phyloP scores from a whole-genome alignment of 1,284 basidiomycete species.

The Heliocybe sulcata region DNA sequence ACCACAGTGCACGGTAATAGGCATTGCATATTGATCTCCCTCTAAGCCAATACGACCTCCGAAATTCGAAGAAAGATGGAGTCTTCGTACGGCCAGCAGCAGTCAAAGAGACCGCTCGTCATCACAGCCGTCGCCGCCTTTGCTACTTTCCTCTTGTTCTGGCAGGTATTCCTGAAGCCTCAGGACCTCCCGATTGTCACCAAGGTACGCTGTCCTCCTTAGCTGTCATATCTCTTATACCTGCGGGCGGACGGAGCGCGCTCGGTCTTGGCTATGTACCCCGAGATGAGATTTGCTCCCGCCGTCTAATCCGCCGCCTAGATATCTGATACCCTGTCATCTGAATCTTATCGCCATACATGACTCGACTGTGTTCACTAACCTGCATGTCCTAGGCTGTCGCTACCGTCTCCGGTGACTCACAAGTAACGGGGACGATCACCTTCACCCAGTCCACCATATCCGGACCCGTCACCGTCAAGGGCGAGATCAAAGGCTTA shows the following conservation, averaged over 20 bases:
- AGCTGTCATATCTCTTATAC: no score
- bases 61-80: neutral
- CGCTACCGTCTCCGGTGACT: slow-evolving; percentile 57
- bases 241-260: no score
- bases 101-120: neutral
- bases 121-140: slow-evolving; percentile 12
- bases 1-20: no score
- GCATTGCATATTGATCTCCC: neutral
- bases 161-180: slow-evolving; percentile 13
- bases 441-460: slow-evolving; percentile 53
- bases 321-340: neutral
- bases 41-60: neutral
- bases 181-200: slow-evolving; percentile 11
- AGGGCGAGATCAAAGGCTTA: slow-evolving; percentile 56
- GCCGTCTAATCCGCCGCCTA: neutral
- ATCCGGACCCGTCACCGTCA: slow-evolving; percentile 50
- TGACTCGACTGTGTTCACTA: neutral
- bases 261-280: no score
- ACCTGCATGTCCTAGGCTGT: slow-evolving; percentile 40
- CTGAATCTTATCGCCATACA: neutral
- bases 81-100: neutral
- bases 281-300: neutral
- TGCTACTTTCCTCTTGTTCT: slow-evolving; percentile 12
- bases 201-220: slow-evolving; percentile 10
- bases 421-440: slow-evolving; percentile 55